Evolutionary conservation across 495 filamentous ascomycete species (phyloP).

Genomic region (Antarctomyces pellizariae): DNA sequence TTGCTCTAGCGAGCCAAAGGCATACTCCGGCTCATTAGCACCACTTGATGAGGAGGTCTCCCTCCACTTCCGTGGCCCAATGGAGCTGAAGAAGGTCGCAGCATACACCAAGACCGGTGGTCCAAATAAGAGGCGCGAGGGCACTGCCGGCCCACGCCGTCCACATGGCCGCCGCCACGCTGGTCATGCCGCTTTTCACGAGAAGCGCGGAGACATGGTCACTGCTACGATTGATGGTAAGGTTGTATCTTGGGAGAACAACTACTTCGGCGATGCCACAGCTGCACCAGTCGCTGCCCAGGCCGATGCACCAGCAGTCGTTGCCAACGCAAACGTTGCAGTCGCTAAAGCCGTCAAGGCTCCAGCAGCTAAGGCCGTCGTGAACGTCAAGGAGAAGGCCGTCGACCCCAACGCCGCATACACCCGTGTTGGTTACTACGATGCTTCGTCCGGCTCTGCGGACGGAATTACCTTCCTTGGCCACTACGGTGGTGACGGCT

Average conservation of each 20-base stretch:
- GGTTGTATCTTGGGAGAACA: constrained; percentile 38
- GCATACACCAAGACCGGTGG: constrained; percentile 26
- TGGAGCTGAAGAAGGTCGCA: constrained; percentile 35
- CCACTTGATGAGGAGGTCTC: constrained; percentile 46
- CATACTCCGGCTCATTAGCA: constrained; percentile 31
- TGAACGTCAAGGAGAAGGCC: constrained; percentile 1
- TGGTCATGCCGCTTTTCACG: constrained; percentile 14
- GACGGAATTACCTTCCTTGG: constrained; percentile 42
- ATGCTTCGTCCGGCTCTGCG: constrained; percentile 20
- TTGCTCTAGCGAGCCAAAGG: constrained; percentile 23
- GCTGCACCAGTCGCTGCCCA: constrained; percentile 8
- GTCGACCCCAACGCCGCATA: constrained; percentile 7
- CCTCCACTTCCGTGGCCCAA: constrained; percentile 44
- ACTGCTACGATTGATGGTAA: constrained; percentile 39
- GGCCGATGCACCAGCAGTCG: constrained; percentile 22
- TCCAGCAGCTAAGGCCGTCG: constrained; percentile 2
- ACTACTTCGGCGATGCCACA: constrained; percentile 21
- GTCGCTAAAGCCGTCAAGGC: constrained; percentile 10
- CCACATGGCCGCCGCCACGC: constrained; percentile 15
- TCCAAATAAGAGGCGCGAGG: constrained; percentile 13
- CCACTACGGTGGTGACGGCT: constrained; percentile 33
- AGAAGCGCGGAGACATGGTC: constrained; percentile 19
- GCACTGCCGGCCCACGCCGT: constrained; percentile 9
- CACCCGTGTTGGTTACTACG: constrained; percentile 29
- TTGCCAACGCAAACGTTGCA: constrained; percentile 4